Base-by-base conservation (phyloP, 1,139 yeast genomes). In the Geotrichum phurueaensis region DNA sequence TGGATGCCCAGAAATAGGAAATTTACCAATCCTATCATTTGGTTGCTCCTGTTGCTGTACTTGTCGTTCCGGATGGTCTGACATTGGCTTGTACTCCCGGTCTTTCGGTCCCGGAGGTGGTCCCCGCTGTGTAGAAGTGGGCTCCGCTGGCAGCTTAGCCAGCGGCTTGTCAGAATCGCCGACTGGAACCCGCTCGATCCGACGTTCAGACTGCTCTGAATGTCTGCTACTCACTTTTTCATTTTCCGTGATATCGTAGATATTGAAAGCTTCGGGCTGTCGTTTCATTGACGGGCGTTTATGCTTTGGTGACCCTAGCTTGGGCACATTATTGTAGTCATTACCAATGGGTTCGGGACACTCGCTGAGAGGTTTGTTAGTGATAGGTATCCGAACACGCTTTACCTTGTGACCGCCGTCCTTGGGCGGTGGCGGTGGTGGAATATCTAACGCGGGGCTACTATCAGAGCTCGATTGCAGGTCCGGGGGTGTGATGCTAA, bases 301-400 rank as follows among this genome's bases (percentile, higher is more conserved):
- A 10, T 54, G 54, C 51, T 51, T 51, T 20, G 51, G 27, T 18
- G 36, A 22, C 29, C 49, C 27, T 1, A 57, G 48, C 36, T 59
- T 59, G 10, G 61, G 61, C 13, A 59, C 61, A 52, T 59, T 50
- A 43, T 55, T 58, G 20, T 59, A 59, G 45, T 59, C 61, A 52
- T 59, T 59, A 48, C 61, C 61, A 7, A 52, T 36, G 25, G 25
- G 43, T 10, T 56, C 58, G 4, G 58, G 58, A 31, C 58, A 51
- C 25, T 56, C 58, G 33, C 54, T 56, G 9, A 56, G 51, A 43
- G 58, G 58, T 22, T 56, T 56, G 45, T 56, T 53, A 29, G 57
- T 51, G 49, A 54, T 50, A 20, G 60, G 57, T 29, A 53, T 52
- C 20, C 60, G 45, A 5, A 57, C 56, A 15, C 60, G 49, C n/a